These are phyloP conservation scores for Russula brevipes DNA, from an alignment of 768 basidiomycete species.

Conservation along the genomic window DNA sequence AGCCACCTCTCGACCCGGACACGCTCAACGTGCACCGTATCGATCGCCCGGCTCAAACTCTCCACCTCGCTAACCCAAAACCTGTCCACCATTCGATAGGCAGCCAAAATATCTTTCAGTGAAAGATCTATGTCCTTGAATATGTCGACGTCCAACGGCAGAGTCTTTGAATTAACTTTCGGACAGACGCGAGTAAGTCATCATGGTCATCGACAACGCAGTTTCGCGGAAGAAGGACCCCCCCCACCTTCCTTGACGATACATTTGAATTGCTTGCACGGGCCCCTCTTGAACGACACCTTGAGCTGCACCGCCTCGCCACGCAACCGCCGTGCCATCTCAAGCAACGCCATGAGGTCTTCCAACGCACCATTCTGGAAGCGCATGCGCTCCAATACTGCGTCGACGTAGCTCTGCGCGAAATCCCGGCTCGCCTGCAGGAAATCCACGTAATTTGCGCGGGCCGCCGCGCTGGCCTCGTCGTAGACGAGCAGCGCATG, in stretches of 20 bases:
- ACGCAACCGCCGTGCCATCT: background rate
- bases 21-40: background rate
- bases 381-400: background rate
- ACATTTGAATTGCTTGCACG: background rate
- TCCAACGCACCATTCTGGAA: background rate
- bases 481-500: background rate
- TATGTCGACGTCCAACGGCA: background rate
- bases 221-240: no score
- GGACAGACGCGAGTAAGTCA: background rate
- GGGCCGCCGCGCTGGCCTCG: background rate
- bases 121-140: background rate
- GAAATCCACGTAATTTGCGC: background rate
- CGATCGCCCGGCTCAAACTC: background rate
- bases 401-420: conserved; percentile 1
- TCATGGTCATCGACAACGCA: no score
- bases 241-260: background rate
- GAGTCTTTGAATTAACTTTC: background rate
- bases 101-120: background rate
- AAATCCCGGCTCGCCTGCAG: background rate
- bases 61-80: background rate
- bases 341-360: background rate
- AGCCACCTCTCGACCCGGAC: background rate
- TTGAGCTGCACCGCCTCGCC: conserved; percentile 1
- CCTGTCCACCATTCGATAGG: background rate
- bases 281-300: background rate